Evolutionary conservation across 2,329 filamentous ascomycete genomes (phyloP), one percentile per base, ranked within the genome.

Genomic region (Exutisphaerella laricina): DNA sequence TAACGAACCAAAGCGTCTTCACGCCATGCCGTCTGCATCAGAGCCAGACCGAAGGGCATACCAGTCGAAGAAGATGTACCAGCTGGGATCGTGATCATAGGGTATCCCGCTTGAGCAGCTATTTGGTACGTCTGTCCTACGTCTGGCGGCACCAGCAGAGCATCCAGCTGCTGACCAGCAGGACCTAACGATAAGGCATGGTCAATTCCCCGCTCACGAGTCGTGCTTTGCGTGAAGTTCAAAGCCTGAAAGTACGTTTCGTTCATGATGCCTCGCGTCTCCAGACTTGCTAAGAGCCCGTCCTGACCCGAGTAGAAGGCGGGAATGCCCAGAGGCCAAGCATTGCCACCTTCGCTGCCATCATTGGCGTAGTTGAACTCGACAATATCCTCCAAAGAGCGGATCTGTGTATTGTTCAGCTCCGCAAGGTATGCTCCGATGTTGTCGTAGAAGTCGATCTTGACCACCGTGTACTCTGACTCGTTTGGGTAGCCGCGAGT

Each of bases 31-130:
- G 59, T 62, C 36, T 57, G 53, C 53, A 64, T 60, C 8, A 72
- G 41, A 21, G 60, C 66, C 4, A 72, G 46, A 1, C 69, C 69
- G 48, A 66, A 72, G 4, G 69, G 69, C 66, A 72, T 69, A 1
- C 67, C 67, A 3, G 54, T 66, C 4, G 59, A 64, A 6, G 63
- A 52, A 50, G 75, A 69, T 4, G 78, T 66, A 1, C 80, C 80
- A 0, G 73, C 79, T 0, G 84, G 84, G 1, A 88, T 59, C 0
- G 83, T 85, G 38, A 88, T 70, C 58, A 85, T 73, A 0, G 84
- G 84, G 57, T 88, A 88, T 0, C 84, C 83, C 5, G 84, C 85
- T 64, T 88, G 82, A 0, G 85, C 84, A 0, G 82, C 80, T 46
- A 85, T 76, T 63, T 85, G 79, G 49, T 79, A 79, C 3, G 77